These are phyloP conservation scores for Coelastrella sp. DNA, from an alignment of 139 green algal species.

Conservation along the genomic window DNA sequence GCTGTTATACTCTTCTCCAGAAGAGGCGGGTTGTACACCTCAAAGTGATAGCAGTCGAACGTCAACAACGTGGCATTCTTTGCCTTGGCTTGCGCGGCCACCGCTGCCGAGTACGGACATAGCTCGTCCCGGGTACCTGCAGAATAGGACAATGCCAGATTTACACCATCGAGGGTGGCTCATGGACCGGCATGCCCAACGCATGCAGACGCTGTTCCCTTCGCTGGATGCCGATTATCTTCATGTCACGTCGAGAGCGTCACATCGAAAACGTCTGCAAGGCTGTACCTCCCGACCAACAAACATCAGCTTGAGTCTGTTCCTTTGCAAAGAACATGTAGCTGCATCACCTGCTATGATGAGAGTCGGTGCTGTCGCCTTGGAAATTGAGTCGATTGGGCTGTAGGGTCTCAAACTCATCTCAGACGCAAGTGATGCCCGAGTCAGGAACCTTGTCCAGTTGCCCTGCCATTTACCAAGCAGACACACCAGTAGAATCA, in stretches of 20 bases:
- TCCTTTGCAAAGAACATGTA: not conserved
- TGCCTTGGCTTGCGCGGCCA: not conserved
- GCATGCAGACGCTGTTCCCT: too few species aligned
- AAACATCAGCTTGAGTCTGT: too few species aligned
- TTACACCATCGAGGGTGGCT: not conserved
- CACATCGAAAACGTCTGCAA: too few species aligned
- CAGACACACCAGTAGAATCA: not conserved
- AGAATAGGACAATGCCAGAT: not conserved
- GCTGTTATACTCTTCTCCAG: not conserved
- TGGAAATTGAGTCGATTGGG: slow-evolving; percentile 1
- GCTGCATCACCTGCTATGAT: slow-evolving; percentile 29
- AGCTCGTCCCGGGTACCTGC: slow-evolving; percentile 7
- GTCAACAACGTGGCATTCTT: not conserved
- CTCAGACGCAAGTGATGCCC: slow-evolving; percentile 33
- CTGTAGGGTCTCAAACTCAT: slow-evolving; percentile 18
- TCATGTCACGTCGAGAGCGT: too few species aligned
- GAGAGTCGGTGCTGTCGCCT: slow-evolving; percentile 26
- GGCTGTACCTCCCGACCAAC: too few species aligned
- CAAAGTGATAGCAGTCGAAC: slow-evolving; percentile 4
- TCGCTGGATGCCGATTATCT: too few species aligned
- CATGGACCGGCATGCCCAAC: not conserved
- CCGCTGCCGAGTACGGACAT: not conserved
- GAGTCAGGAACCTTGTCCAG: slow-evolving; percentile 33
- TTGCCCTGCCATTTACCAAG: not conserved
- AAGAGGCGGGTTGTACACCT: not conserved